Base-by-base conservation (phyloP, 495 filamentous ascomycete species). In the Lentithecium fluviatile region DNA sequence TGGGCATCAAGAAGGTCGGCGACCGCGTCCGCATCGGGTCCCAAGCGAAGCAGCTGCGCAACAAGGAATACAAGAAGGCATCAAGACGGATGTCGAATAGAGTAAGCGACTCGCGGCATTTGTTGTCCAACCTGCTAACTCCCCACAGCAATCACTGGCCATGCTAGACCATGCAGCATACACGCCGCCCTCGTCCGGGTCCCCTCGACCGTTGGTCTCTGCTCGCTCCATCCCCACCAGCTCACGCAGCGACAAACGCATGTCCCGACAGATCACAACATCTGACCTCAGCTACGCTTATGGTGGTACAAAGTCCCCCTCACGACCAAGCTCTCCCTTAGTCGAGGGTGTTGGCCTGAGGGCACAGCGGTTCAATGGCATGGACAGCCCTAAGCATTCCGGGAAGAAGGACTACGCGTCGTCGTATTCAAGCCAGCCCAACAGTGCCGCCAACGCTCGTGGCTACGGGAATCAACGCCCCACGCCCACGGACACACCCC, bases 1-100 rank as follows among this genome's bases (percentile, higher is more conserved):
- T 99, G 83, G 94, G 94, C 24, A 90, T 99, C 62, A 95, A 97
- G 64, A 99, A 96, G 74, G 88, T 99, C 55, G 94, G 94, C 48
- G 95, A 99, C 74, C 85, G 95, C 36, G 91, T 99, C n/a, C 87
- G 94, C 60, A 87, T 99, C 90, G 73, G 83, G 88, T 68, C 89
- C 83, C 64, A 96, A 56, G 74, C 96, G 67, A 97, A 97, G 79
- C 87, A 92, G 68, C 83, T 99, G 25, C 80, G 94, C 58, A 91
- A 86, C 58, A 91, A 87, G 70, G 85, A 91, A 4, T 89, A 89
- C 68, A 85, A 88, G 56, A 90, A 89, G 69, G 86, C 85, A 54
- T 92, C 88, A 71, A 90, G 90, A 75, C 83, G 89, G 58, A 92
- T 53, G 11, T 72, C 69, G 37, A 76, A 95, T 75, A 80, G 94